These are phyloP conservation scores for Alternaria brassicicola DNA, from an alignment of 2,329 filamentous ascomycete species.

Conservation along the genomic window DNA sequence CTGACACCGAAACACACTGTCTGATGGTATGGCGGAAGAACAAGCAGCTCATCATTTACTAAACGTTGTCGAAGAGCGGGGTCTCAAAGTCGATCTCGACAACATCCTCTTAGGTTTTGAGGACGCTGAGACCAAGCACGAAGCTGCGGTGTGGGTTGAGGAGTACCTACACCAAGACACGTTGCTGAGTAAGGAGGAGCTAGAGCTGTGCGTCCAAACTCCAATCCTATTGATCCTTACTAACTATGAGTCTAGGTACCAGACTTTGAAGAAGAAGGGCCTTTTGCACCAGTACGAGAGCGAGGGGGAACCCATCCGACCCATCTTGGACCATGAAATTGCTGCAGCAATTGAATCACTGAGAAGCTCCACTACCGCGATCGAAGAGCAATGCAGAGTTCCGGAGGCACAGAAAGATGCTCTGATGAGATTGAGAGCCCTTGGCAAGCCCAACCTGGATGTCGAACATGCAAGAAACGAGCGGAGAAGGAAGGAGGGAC, in stretches of 20 bases:
- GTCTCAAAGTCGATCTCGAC: conserved; percentile 52
- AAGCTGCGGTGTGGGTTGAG: conserved; percentile 54
- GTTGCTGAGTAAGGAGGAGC: conserved; percentile 57
- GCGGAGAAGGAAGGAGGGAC: conserved; percentile 43
- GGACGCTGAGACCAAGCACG: conserved; percentile 48
- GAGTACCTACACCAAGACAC: conserved; percentile 55
- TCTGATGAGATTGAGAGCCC: conserved; percentile 60
- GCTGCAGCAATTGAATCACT: conserved; percentile 67
- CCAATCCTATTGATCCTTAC: rapidly evolving
- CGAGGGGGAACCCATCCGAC: conserved; percentile 46
- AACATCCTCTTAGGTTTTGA: conserved; percentile 58
- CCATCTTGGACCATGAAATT: conserved; percentile 66
- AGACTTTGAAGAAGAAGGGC: conserved; percentile 42
- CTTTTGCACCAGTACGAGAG: conserved; percentile 40
- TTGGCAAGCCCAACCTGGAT: conserved; percentile 50
- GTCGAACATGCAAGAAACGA: conserved; percentile 49
- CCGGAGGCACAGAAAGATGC: conserved; percentile 68
- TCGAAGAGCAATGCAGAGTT: conserved; percentile 67
- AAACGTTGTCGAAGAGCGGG: conserved; percentile 53
- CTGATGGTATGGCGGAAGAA: conserved; percentile 41
- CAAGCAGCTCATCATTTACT: conserved; percentile 52
- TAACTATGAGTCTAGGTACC: conserved; percentile 34
- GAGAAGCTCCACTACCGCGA: conserved; percentile 67
- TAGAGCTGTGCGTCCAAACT: conserved; percentile 49
- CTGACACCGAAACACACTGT: conserved; percentile 6